These are phyloP conservation scores for Euphrasia arctica DNA, from an alignment of 305 asterid species.

Conservation along the genomic window DNA sequence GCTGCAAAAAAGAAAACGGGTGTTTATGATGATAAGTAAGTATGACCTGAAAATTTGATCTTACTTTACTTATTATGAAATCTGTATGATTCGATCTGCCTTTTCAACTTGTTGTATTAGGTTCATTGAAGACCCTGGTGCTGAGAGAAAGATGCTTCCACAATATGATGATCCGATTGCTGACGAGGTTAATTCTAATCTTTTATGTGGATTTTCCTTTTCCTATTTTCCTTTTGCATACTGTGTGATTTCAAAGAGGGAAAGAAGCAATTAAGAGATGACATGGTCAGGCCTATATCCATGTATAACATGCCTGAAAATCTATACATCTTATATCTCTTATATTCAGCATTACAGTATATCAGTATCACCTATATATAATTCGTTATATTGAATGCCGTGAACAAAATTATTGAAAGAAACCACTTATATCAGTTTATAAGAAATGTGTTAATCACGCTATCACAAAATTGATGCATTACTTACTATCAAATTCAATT, in stretches of 20 bases:
- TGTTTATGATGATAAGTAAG: constrained; percentile 81
- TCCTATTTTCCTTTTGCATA: not conserved
- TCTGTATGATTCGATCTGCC: constrained; percentile 19
- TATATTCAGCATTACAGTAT: not conserved
- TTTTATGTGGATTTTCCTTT: constrained; percentile 10
- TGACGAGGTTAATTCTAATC: constrained; percentile 59
- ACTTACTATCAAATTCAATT: not conserved
- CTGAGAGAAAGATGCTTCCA: constrained; percentile 73
- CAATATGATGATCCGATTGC: constrained; percentile 85
- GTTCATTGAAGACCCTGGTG: constrained; percentile 60
- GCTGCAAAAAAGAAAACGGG: constrained; percentile 86
- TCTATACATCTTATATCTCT: not conserved
- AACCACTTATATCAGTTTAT: not conserved
- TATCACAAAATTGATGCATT: not conserved
- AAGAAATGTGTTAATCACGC: not conserved
- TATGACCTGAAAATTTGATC: constrained; percentile 11
- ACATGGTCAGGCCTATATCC: not conserved
- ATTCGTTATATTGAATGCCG: not conserved
- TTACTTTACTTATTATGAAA: constrained; percentile 2
- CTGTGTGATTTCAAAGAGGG: constrained; percentile 2
- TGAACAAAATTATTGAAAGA: not conserved
- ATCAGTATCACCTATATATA: not conserved
- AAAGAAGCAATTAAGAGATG: not conserved
- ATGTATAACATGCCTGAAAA: not conserved
- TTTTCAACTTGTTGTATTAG: constrained; percentile 34